Base-by-base conservation (phyloP, 257 asterid species). In the Solanum virginianum region DNA sequence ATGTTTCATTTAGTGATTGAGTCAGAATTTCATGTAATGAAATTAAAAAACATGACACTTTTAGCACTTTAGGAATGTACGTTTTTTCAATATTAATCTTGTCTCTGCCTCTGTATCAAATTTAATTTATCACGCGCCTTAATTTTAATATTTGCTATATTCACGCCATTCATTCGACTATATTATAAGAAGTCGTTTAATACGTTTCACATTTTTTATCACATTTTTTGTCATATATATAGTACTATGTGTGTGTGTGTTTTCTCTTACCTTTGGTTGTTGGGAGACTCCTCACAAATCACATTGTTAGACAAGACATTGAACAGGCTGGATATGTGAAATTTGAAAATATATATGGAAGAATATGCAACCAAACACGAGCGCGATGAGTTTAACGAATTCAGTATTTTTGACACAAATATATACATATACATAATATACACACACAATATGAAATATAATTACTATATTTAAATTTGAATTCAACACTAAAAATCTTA, bases 101-200 rank as follows among this genome's bases (percentile, higher is more conserved):
- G 2, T 56, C 12, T 56, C 63, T 6, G 24, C 24, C 5, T 56
- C 24, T 56, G 8, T 32, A 32, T 32, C 18, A 56, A 56, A 56
- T 56, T 60, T 60, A 60, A 22, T 75, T 51, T 91, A 95, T 87
- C 87, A 29, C 4, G 10, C 17, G 9, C 17, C 17, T 62, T 62
- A 62, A 62, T 62, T 11, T 17, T 63, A 63, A 63, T 63, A 24
- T 26, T 60, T 60, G 32, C 26, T 6, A 71, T 71, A 43, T 20
- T 45, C 12, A 43, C 18, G 2, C 20, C 54, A 10, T 5, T 71
- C 80, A 71, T 41, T n/a, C 3, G 8, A 10, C 18, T 69, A 60
- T 60, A 10, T 22, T 6, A 36, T 70, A 70, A 18, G 16, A 18
- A 10, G 26, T 18, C 7, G n/a, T 57, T 57, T 57, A 18, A 57